Evolutionary conservation across 2,329 filamentous ascomycete genomes (phyloP), one percentile per base, ranked within the genome.

Genomic region (Pseudopithomyces chartarum): DNA sequence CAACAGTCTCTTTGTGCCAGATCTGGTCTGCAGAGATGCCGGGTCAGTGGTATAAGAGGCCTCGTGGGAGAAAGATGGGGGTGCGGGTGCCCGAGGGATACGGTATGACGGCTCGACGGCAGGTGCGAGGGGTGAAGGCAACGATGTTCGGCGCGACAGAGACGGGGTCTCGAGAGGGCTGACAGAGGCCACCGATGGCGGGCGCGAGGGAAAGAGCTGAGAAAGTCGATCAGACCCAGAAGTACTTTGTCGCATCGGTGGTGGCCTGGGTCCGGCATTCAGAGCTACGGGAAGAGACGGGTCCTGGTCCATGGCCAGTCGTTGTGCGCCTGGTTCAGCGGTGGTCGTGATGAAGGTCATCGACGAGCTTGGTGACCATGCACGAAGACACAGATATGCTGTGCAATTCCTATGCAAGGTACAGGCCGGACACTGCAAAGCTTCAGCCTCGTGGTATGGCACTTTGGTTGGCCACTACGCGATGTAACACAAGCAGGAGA

Each of bases 191-290:
- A 65, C 51, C 19, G 72, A 73, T 1, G 64, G 57, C 3, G 70
- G 68, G 12, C 68, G 66, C 13, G 73, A 73, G 13, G 71, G 73
- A 44, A 75, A 76, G n/a, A 75, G 63, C 52, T 73, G 70, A n/a
- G 73, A 73, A 6, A 76, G 65, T 45, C 70, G 65, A 44, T 70
- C 66, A 19, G 73, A 75, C 3, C 66, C 67, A 6, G 71, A 73
- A 0, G 69, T 74, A 26, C 64, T 67, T 54, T 68, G 65, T 34
- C 66, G 70, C 36, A 36, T 55, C 33, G 68, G 64, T 7, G 64
- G 58, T 48, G 73, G 71, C 43, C 68, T 66, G 47, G 55, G 45
- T 29, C 26, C 26, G 26, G 26, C 26, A 29, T 29, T 29, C 8
- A 29, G 26, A 29, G 26, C 26, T 4, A 8, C 8, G 8, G 26